A percentile compares a stretch with the other conserved stretches of the same genome.
Conservation (phyloP, 129 eudicot genomes). For the Escallonia herrerae region DNA sequence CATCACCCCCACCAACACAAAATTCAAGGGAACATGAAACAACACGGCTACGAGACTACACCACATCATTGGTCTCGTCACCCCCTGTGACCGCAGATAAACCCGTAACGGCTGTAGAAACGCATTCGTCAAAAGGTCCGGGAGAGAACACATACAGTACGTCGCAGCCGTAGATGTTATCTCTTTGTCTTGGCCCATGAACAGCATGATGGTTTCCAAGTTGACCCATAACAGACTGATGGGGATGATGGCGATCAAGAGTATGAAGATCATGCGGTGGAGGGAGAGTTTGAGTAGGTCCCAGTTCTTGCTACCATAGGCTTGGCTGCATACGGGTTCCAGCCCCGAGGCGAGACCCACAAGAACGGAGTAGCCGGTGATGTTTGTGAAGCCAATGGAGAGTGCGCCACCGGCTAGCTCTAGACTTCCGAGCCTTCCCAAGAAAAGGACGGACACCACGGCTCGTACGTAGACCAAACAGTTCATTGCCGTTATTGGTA, state of each 20-base stretch:
- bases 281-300: conserved; percentile 61
- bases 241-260: conserved; percentile 59
- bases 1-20: conserved; percentile 39
- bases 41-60: conserved; percentile 60
- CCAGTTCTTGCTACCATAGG: conserved; percentile 72
- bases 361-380: conserved; percentile 91
- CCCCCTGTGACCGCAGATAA: conserved; percentile 74
- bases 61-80: conserved; percentile 83
- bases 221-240: conserved; percentile 64
- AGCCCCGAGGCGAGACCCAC: conserved; percentile 85
- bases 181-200: conserved; percentile 71
- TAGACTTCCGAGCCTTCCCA: conserved; percentile 81
- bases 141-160: conserved; percentile 66
- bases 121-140: conserved; percentile 71
- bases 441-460: conserved; percentile 70
- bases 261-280: conserved; percentile 67
- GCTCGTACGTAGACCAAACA: conserved; percentile 70
- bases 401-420: conserved; percentile 96
- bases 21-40: conserved; percentile 76
- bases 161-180: conserved; percentile 66
- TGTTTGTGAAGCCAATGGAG: conserved; percentile 83
- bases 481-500: conserved; percentile 93
- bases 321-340: conserved; percentile 85
- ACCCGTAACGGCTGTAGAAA: conserved; percentile 77
- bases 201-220: conserved; percentile 53